These are phyloP conservation scores for Sisymbrium altissimum DNA, from an alignment of 345 rosid genomes.

Conservation along the genomic window DNA sequence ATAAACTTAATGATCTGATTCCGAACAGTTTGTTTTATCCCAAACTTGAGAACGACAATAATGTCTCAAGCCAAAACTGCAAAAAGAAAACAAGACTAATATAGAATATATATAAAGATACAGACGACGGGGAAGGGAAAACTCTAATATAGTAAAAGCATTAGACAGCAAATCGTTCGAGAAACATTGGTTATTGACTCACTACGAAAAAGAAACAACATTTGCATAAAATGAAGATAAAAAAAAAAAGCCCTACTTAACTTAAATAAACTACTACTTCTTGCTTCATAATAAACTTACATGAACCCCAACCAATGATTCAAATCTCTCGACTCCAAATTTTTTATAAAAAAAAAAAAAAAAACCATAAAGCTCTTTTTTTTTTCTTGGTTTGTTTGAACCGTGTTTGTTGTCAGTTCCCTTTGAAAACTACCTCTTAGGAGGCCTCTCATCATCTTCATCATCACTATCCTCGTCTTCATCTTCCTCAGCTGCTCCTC, in stretches of 20 bases:
- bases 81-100: neutral
- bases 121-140: neutral
- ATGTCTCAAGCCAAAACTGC: neutral
- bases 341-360: neutral
- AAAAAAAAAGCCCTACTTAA: constrained; percentile 9
- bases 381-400: neutral
- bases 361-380: constrained; percentile 4
- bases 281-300: constrained; percentile 33
- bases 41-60: neutral
- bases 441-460: constrained; percentile 79
- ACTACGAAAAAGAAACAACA: constrained; percentile 4
- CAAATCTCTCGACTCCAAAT: constrained; percentile 25
- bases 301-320: constrained; percentile 34
- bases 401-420: constrained; percentile 6
- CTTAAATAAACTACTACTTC: constrained; percentile 16
- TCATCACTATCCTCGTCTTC: constrained; percentile 58
- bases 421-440: constrained; percentile 61
- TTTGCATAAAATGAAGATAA: constrained; percentile 1
- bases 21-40: neutral
- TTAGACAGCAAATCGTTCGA: constrained; percentile 14
- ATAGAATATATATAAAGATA: neutral
- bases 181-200: constrained; percentile 33
- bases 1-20: neutral
- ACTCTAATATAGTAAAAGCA: constrained; percentile 2
- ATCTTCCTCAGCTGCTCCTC: constrained; percentile 48